phyloP scores from a whole-genome alignment of 192 early-diverging fungal genomes.

The Diversispora eburnea region DNA sequence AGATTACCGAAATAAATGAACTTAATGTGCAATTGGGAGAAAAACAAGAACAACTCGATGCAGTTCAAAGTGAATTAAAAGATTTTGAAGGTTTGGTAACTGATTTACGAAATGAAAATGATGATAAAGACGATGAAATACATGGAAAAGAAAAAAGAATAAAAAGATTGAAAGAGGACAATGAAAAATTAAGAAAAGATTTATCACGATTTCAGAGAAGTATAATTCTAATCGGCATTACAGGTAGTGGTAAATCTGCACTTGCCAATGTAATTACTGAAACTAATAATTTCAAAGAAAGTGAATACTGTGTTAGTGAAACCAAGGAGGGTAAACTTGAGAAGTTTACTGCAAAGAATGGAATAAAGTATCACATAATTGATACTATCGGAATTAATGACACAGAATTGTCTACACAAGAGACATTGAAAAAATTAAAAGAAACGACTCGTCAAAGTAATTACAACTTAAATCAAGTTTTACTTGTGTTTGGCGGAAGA shows the following conservation, averaged over 20 bases:
- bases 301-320: not conserved
- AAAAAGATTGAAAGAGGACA: no score
- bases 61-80: no score
- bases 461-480: no score
- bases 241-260: slow-evolving; percentile 6
- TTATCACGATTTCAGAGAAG: not conserved
- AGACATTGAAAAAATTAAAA: not conserved
- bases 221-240: not conserved
- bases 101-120: no score
- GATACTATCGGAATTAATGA: not conserved
- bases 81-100: no score
- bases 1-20: no score
- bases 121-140: no score
- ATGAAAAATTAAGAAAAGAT: no score
- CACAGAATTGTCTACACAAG: not conserved
- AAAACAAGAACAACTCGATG: no score
- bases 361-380: not conserved
- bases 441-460: not conserved
- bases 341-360: not conserved
- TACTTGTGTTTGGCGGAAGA: no score
- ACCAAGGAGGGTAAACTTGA: not conserved
- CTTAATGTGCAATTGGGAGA: no score
- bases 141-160: no score
- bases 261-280: not conserved
- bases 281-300: slow-evolving; percentile 6